These are phyloP conservation scores for Parmelia sp. DNA, from an alignment of 495 filamentous ascomycete species.

Conservation along the genomic window DNA sequence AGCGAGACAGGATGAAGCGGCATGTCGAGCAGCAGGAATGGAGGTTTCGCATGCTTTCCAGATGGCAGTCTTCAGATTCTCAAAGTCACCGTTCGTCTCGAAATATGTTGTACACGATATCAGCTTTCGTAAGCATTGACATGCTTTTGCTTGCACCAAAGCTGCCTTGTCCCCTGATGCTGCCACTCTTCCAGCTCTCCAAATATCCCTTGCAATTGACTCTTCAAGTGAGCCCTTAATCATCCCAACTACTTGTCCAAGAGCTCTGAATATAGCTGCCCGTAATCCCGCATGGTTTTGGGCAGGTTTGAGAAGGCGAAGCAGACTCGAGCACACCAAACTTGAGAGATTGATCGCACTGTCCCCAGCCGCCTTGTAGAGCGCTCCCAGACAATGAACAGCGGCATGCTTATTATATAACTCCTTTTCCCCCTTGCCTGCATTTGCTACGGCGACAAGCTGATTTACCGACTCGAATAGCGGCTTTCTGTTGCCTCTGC, in stretches of 20 bases:
- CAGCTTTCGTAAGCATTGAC: conserved; percentile 70
- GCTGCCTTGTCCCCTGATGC: conserved; percentile 74
- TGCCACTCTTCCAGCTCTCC: conserved; percentile 81
- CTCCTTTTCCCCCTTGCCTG: conserved; percentile 77
- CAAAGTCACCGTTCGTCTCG: conserved; percentile 86
- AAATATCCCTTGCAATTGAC: conserved; percentile 74
- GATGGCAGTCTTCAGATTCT: conserved; percentile 67
- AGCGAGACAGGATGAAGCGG: conserved; percentile 81
- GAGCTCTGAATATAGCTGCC: conserved; percentile 70
- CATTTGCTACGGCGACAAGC: conserved; percentile 65
- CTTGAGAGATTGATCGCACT: conserved; percentile 83
- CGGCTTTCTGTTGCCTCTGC: conserved; percentile 81
- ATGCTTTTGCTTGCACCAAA: conserved; percentile 73
- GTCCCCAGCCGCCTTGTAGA: conserved; percentile 84
- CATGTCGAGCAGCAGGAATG: conserved; percentile 65
- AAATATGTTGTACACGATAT: conserved; percentile 68
- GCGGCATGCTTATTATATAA: conserved; percentile 75
- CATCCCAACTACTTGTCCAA: conserved; percentile 69
- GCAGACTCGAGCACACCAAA: conserved; percentile 58
- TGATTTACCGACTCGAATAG: conserved; percentile 94
- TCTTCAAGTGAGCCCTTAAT: conserved; percentile 77
- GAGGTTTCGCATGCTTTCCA: conserved; percentile 82
- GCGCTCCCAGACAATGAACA: conserved; percentile 78
- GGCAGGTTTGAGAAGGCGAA: conserved; percentile 75
- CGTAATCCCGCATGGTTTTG: conserved; percentile 76